These are phyloP conservation scores for Mortierella sp. DNA, from an alignment of 371 early-diverging fungal genomes.

Conservation along the genomic window DNA sequence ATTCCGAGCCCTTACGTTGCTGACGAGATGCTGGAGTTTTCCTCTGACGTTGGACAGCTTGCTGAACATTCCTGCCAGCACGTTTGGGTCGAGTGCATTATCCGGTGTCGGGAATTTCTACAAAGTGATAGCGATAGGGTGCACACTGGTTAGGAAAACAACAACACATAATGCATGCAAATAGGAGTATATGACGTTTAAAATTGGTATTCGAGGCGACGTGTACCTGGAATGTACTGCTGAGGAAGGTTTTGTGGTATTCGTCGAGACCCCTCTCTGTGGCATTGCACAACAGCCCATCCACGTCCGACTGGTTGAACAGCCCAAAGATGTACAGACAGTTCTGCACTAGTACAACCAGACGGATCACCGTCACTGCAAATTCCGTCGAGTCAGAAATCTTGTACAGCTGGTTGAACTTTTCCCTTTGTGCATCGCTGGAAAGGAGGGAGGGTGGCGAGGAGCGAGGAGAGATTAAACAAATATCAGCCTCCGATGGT, in stretches of 20 bases:
- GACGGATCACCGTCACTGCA: slow-evolving; percentile 67
- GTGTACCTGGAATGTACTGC: slow-evolving; percentile 64
- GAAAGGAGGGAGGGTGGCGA: not conserved
- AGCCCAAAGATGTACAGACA: slow-evolving; percentile 68
- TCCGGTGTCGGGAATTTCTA: slow-evolving; percentile 58
- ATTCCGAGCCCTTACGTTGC: slow-evolving; percentile 67
- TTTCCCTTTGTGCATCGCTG: slow-evolving; percentile 76
- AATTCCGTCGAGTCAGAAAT: slow-evolving; percentile 69
- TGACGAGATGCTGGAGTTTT: slow-evolving; percentile 70
- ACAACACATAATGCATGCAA: no score
- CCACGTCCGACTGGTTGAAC: slow-evolving; percentile 64
- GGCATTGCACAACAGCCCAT: slow-evolving; percentile 74
- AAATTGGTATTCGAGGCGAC: no score
- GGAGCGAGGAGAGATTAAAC: no score
- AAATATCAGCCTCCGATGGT: not conserved
- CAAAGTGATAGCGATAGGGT: not conserved
- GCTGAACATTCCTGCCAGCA: slow-evolving; percentile 70
- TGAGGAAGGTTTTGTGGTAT: slow-evolving; percentile 66
- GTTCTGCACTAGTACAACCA: slow-evolving; percentile 68
- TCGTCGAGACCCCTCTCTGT: slow-evolving; percentile 65
- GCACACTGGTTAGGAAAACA: not conserved
- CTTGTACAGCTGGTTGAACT: slow-evolving; percentile 72
- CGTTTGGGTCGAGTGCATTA: slow-evolving; percentile 71
- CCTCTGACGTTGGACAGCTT: slow-evolving; percentile 68
- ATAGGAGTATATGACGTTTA: no score